Conservation (phyloP, 169 alveolate species). For the Cryptosporidium andersoni region DNA sequence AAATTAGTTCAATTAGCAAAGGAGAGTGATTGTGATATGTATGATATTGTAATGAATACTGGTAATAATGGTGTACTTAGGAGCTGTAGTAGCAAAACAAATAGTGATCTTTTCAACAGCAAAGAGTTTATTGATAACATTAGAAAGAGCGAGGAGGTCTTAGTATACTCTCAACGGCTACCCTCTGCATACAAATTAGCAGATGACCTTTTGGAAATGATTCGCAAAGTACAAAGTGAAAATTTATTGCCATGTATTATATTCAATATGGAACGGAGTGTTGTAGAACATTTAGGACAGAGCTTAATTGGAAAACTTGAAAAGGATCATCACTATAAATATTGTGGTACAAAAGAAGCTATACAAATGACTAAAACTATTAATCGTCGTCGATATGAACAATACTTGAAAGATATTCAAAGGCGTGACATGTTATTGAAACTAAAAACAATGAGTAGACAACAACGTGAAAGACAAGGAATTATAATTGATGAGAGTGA, state of each 20-base stretch:
- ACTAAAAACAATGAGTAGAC: slow-evolving; percentile 80
- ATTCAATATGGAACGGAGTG: slow-evolving; percentile 85
- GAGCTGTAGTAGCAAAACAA: not conserved
- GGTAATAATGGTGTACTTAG: slow-evolving; percentile 26
- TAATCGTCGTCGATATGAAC: slow-evolving; percentile 82
- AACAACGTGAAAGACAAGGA: slow-evolving; percentile 87
- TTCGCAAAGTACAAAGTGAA: slow-evolving; percentile 80
- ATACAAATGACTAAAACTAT: slow-evolving; percentile 79
- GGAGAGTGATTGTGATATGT: slow-evolving; percentile 26
- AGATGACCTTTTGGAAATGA: slow-evolving; percentile 75
- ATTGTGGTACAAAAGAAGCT: slow-evolving; percentile 85
- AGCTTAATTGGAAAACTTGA: slow-evolving; percentile 78
- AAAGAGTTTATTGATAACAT: slow-evolving; percentile 1
- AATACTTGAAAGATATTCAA: slow-evolving; percentile 80
- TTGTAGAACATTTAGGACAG: slow-evolving; percentile 80
- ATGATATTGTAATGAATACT: slow-evolving; percentile 26
- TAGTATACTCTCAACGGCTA: slow-evolving; percentile 19
- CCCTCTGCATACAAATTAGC: slow-evolving; percentile 67
- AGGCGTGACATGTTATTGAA: slow-evolving; percentile 81
- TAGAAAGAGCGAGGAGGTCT: slow-evolving; percentile 9
- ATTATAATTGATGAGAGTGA: slow-evolving; percentile 78
- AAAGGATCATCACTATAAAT: slow-evolving; percentile 85
- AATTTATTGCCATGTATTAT: slow-evolving; percentile 87
- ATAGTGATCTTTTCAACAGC: not conserved
- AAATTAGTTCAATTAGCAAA: slow-evolving; percentile 39